Percentiles rank a stretch among this genome's conserved stretches.
phyloP scores from a whole-genome alignment of 768 basidiomycete genomes.

The Phanerochaete sordida region DNA sequence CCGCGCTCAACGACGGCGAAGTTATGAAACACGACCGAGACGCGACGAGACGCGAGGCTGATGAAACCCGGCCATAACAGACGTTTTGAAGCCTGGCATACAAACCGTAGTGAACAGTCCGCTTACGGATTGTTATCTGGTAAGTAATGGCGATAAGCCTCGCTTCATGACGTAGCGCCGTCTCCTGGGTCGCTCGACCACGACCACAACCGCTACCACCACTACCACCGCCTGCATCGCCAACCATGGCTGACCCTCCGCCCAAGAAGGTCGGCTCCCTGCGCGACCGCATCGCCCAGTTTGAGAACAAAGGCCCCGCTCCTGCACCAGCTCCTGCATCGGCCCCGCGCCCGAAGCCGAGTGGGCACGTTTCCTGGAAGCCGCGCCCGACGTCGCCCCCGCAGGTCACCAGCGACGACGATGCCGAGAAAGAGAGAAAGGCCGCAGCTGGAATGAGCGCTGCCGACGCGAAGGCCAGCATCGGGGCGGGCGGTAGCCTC shows the following conservation, averaged over 20 bases:
- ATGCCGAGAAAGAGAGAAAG: slow-evolving; percentile 5
- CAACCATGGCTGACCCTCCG: slow-evolving; percentile 15
- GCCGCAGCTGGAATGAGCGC: slow-evolving; percentile 60
- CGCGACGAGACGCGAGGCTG: too few relatives aligned
- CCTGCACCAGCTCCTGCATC: slow-evolving; percentile 35
- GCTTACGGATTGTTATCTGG: background rate
- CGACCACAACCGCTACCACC: background rate
- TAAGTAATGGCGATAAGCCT: background rate
- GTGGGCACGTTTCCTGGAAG: slow-evolving; percentile 68
- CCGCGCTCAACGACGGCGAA: too few relatives aligned
- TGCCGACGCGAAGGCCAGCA: slow-evolving; percentile 84
- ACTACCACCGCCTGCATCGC: background rate
- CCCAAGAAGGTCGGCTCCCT: slow-evolving; percentile 54
- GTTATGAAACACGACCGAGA: too few relatives aligned
- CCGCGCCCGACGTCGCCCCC: slow-evolving; percentile 51
- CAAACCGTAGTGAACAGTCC: too few relatives aligned
- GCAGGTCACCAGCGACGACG: slow-evolving; percentile 29
- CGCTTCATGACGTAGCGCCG: background rate
- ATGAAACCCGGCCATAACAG: too few relatives aligned
- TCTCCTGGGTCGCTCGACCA: background rate
- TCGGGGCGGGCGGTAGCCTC: slow-evolving; percentile 73
- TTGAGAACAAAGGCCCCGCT: slow-evolving; percentile 58
- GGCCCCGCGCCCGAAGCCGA: slow-evolving; percentile 54
- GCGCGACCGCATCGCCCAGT: slow-evolving; percentile 86
- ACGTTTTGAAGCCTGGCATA: too few relatives aligned